A percentile compares a stretch with the other conserved stretches of the same genome.
Conservation (phyloP, 345 rosid species). For the sweet orange (Citrus sinensis) region DNA sequence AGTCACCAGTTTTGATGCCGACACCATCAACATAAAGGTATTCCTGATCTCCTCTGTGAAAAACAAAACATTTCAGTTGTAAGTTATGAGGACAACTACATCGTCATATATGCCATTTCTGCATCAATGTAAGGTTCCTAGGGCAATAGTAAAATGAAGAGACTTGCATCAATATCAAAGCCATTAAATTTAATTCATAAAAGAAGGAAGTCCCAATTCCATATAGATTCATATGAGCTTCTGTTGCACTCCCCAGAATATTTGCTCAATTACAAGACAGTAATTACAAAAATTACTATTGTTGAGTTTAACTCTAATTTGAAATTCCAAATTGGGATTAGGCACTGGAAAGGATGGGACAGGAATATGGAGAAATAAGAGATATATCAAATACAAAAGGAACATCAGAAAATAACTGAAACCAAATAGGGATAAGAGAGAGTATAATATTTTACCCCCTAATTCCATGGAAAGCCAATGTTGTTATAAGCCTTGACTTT, state of each 20-base stretch:
- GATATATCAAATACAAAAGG: neutral
- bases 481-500: slow-evolving; percentile 42
- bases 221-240: neutral
- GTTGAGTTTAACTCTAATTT: neutral
- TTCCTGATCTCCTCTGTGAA: slow-evolving; percentile 59
- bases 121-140: neutral
- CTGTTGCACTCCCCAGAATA: neutral
- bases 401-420: neutral
- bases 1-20: slow-evolving; percentile 65
- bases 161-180: neutral
- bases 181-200: neutral
- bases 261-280: neutral
- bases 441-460: slow-evolving; percentile 42
- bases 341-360: neutral
- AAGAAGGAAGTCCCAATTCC: neutral
- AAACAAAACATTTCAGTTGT: neutral
- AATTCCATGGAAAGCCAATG: slow-evolving; percentile 56
- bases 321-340: neutral
- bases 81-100: neutral
- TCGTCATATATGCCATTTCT: neutral
- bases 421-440: slow-evolving; percentile 9
- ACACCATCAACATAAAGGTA: slow-evolving; percentile 50
- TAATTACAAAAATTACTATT: neutral
- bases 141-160: neutral
- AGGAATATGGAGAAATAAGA: neutral